Evolutionary conservation across 306 rosid genomes (phyloP).

Genomic region (Prunus armeniaca): DNA sequence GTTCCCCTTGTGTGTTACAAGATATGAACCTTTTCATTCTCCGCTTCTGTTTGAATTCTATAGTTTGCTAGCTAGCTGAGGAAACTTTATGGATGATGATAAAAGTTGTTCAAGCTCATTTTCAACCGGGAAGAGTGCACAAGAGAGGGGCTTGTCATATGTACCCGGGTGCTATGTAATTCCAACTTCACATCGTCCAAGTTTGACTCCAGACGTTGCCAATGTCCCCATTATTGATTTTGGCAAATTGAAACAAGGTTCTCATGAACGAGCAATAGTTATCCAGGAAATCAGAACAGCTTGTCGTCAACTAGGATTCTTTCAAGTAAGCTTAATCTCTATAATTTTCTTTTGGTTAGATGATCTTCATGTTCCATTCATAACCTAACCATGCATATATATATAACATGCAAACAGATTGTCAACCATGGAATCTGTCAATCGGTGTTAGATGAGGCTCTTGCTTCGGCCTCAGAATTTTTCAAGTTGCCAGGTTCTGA

Average conservation of each 20-base stretch:
- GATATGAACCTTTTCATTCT: neutral
- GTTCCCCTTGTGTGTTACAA: too few species aligned
- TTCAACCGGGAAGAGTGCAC: slow-evolving; percentile 33
- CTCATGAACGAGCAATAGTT: slow-evolving; percentile 20
- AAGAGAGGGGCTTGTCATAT: slow-evolving; percentile 39
- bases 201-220: slow-evolving; percentile 21
- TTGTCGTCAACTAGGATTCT: slow-evolving; percentile 46
- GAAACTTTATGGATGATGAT: neutral
- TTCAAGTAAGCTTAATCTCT: slow-evolving; percentile 26
- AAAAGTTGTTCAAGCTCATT: slow-evolving; percentile 28
- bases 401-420: slow-evolving; percentile 15
- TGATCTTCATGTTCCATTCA: neutral
- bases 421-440: slow-evolving; percentile 51
- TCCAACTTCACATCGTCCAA: slow-evolving; percentile 35
- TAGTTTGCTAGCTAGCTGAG: neutral
- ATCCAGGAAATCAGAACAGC: slow-evolving; percentile 27
- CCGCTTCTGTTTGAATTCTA: neutral
- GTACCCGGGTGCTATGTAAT: slow-evolving; percentile 36
- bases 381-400: neutral
- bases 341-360: neutral
- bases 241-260: slow-evolving; percentile 25
- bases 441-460: slow-evolving; percentile 36
- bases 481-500: slow-evolving; percentile 42
- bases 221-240: slow-evolving; percentile 38
- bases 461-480: slow-evolving; percentile 30